Base-by-base conservation (phyloP, 164 flowering plant genomes). In the Nymphaea thermarum region DNA sequence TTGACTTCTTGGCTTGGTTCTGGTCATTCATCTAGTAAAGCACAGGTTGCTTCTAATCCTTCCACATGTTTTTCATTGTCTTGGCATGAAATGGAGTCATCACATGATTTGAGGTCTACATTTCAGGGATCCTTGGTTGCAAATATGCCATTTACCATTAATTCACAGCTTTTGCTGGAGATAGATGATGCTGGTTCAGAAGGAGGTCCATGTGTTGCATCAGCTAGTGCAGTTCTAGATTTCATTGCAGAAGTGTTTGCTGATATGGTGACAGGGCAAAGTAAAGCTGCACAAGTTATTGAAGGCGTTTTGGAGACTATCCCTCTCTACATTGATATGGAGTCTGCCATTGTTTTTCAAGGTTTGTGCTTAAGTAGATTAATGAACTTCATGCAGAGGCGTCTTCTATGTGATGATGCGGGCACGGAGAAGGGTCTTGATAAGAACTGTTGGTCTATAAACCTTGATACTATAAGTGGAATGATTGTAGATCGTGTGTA, bases 171-270 rank as follows among this genome's bases (percentile, higher is more conserved):
- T 18, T 84, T 95, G 63, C 85, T 89, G 64, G 97, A 90, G 74
- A 80, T 86, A 60, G 93, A 95, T 82, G 91, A 95, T 77, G 81
- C 81, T 74, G 91, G 99, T 43, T 89, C 86, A 77, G 98, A 98
- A 10, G 98, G 99, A 68, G 98, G 99, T 43, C 93, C 97, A 64
- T 95, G 98, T 77, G 85, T 90, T 77, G 94, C 95, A 42, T 98
- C 87, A 66, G 97, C 99, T 63, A 86, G 91, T 73, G 97, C 98
- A 57, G 84, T 95, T 75, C 70, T 92, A 66, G 99, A 95, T 83
- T 95, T 92, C 71, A 72, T 89, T 73, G 92, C 91, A 47, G 97
- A 92, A 84, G 97, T 92, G 73, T 87, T 92, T 75, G 85, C 99
- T 67, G 97, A 86, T 74, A 73, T 89, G 65, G 74, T 87, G 70